A percentile compares a stretch with the other conserved stretches of the same genome.
phyloP scores from a whole-genome alignment of 2,329 filamentous ascomycete species.

The Ophiognomonia clavigignenti-juglandacearum region DNA sequence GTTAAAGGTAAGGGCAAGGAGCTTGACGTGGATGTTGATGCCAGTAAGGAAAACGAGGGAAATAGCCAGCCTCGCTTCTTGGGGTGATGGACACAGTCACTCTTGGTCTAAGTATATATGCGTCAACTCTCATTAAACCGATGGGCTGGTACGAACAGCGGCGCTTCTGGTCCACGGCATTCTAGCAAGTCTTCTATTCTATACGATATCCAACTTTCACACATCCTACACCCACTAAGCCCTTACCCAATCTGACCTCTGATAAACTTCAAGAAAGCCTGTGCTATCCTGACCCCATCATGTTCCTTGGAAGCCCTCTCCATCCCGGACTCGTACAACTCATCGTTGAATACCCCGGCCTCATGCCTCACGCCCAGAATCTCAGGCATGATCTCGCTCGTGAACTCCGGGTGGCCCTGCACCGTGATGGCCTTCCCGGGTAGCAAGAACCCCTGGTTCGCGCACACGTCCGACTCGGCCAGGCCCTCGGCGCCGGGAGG shows the following conservation, averaged over 20 bases:
- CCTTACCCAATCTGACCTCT: conserved; percentile 33
- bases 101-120: too few relatives aligned
- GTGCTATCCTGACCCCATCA: conserved; percentile 72
- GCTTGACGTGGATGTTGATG: background rate
- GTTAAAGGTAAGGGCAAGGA: background rate
- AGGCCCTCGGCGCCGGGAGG: conserved; percentile 59
- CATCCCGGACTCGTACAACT: conserved; percentile 64
- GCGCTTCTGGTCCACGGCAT: too few relatives aligned
- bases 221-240: too few relatives aligned
- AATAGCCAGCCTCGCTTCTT: too few relatives aligned
- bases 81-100: too few relatives aligned
- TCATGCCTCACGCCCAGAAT: conserved; percentile 60
- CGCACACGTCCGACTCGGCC: conserved; percentile 61
- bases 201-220: too few relatives aligned
- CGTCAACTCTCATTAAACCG: too few relatives aligned
- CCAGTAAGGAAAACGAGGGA: too few relatives aligned
- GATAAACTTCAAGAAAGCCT: conserved; percentile 73
- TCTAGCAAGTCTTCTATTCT: too few relatives aligned
- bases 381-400: conserved; percentile 63
- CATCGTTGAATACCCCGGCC: conserved; percentile 65
- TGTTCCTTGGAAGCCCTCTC: conserved; percentile 61
- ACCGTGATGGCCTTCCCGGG: conserved; percentile 65
- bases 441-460: conserved; percentile 75
- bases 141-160: too few relatives aligned
- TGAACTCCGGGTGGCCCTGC: conserved; percentile 86